Conservation (phyloP, 2,329 filamentous ascomycete genomes). For the Pestalotiopsis fici region DNA sequence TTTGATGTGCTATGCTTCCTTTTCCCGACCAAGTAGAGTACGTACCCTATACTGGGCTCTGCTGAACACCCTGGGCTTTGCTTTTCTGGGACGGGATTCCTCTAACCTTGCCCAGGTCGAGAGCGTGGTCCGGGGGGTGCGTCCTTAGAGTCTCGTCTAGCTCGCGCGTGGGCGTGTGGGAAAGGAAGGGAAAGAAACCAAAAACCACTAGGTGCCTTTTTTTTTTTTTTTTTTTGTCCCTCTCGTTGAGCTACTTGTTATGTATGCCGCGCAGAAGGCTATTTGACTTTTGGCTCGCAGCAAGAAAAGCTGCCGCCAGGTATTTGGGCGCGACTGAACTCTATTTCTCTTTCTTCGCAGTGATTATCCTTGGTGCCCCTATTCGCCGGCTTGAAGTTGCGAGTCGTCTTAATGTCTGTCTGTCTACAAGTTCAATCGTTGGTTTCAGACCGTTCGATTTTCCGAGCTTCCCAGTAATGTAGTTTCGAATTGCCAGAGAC, state of each 20-base stretch:
- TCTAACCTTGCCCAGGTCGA: slow-evolving; percentile 9
- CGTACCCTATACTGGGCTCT: slow-evolving; percentile 4
- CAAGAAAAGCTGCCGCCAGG: background rate
- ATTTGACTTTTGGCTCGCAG: too few relatives aligned
- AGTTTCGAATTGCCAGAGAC: background rate
- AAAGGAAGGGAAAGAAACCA: background rate
- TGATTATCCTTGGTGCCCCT: background rate
- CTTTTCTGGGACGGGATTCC: slow-evolving; percentile 12
- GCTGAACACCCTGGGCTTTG: slow-evolving; percentile 5
- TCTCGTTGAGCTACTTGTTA: too few relatives aligned
- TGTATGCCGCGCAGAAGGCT: too few relatives aligned
- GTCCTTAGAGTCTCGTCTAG: slow-evolving; percentile 8
- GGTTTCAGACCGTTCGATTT: background rate
- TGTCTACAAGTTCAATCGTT: background rate
- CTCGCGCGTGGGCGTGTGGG: slow-evolving; percentile 11
- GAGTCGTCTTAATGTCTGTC: background rate
- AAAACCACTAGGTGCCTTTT: too few relatives aligned
- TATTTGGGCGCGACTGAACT: background rate
- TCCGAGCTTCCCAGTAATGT: background rate
- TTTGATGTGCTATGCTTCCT: slow-evolving; percentile 8
- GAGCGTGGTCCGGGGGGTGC: slow-evolving; percentile 3
- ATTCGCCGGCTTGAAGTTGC: background rate
- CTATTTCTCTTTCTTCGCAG: background rate
- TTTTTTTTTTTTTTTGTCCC: too few relatives aligned
- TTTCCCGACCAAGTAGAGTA: background rate